These are phyloP conservation scores for Zalaria obscura DNA, from an alignment of 2,329 filamentous ascomycete genomes.

Conservation along the genomic window DNA sequence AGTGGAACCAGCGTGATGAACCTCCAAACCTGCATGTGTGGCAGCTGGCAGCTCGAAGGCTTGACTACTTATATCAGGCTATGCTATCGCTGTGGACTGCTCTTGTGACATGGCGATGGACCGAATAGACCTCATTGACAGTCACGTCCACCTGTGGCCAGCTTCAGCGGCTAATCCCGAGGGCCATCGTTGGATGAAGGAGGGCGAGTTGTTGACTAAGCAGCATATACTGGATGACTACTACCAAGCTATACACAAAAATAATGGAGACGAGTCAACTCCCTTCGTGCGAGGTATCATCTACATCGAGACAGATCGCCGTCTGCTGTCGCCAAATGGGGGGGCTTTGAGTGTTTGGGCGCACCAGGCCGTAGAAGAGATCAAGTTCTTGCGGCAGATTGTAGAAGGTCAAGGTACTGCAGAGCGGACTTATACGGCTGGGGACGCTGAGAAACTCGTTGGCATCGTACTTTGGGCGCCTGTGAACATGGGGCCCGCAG, in stretches of 20 bases:
- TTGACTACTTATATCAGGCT: too few relatives aligned
- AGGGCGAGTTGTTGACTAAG: constrained; percentile 43
- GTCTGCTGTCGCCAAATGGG: constrained; percentile 11
- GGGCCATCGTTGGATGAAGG: constrained; percentile 55
- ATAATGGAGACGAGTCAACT: constrained; percentile 24
- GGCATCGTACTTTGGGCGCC: constrained; percentile 82
- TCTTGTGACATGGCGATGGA: background rate
- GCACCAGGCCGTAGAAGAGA: constrained; percentile 54
- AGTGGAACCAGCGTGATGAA: too few relatives aligned
- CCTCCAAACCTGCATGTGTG: too few relatives aligned
- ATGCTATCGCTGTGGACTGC: too few relatives aligned
- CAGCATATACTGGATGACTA: constrained; percentile 39
- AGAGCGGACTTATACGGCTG: constrained; percentile 25
- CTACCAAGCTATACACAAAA: constrained; percentile 10
- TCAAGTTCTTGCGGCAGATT: constrained; percentile 54
- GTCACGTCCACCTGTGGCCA: constrained; percentile 83
- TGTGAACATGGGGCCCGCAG: constrained; percentile 46
- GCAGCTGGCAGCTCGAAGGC: too few relatives aligned
- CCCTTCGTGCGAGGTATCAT: constrained; percentile 48
- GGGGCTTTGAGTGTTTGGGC: constrained; percentile 39
- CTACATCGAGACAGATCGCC: constrained; percentile 69
- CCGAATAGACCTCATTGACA: constrained; percentile 52
- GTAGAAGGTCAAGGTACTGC: constrained; percentile 35
- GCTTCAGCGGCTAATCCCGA: constrained; percentile 42
- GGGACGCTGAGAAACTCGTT: constrained; percentile 42